A percentile compares a stretch with the other conserved stretches of the same genome.
Conservation (phyloP, 2,329 filamentous ascomycete species). For the Botrytis sinoallii region DNA sequence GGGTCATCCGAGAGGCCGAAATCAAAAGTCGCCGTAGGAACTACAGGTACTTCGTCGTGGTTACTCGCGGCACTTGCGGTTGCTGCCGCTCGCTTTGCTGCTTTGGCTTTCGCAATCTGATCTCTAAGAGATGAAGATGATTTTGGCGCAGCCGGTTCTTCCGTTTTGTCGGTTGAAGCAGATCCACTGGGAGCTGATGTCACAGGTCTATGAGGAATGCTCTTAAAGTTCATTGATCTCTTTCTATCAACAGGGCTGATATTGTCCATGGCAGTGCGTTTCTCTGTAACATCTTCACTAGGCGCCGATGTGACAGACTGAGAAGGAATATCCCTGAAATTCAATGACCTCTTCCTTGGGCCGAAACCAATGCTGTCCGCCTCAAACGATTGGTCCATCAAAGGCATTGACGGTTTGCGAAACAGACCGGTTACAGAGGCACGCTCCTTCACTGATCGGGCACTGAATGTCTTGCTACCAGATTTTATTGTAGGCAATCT, state of each 20-base stretch:
- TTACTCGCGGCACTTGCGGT: constrained; percentile 34
- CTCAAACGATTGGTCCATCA: constrained; percentile 38
- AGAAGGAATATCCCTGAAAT: constrained; percentile 30
- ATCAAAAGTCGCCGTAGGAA: constrained; percentile 53
- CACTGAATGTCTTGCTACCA: constrained; percentile 48
- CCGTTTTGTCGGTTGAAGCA: constrained; percentile 30
- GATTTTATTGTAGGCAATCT: constrained; percentile 37
- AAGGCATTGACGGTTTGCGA: constrained; percentile 52
- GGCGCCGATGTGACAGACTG: constrained; percentile 30
- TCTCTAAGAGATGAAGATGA: constrained; percentile 81
- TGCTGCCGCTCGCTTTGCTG: constrained; percentile 60
- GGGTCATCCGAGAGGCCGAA: constrained; percentile 62
- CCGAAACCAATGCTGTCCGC: constrained; percentile 29
- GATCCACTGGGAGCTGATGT: constrained; percentile 26
- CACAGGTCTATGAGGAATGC: constrained; percentile 26
- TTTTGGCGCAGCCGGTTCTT: constrained; percentile 52
- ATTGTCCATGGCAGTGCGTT: constrained; percentile 25
- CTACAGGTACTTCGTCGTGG: constrained; percentile 40
- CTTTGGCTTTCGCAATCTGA: constrained; percentile 90
- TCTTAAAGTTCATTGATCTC: constrained; percentile 32
- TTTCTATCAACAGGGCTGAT: constrained; percentile 31
- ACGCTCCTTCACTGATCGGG: constrained; percentile 48
- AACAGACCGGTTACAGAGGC: constrained; percentile 53
- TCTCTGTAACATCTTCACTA: constrained; percentile 38
- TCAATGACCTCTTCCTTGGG: constrained; percentile 29